Percentiles rank a stretch among this genome's conserved stretches.
Evolutionary conservation across 768 basidiomycete species (phyloP).

Genomic region (Rhodocollybia butyracea): DNA sequence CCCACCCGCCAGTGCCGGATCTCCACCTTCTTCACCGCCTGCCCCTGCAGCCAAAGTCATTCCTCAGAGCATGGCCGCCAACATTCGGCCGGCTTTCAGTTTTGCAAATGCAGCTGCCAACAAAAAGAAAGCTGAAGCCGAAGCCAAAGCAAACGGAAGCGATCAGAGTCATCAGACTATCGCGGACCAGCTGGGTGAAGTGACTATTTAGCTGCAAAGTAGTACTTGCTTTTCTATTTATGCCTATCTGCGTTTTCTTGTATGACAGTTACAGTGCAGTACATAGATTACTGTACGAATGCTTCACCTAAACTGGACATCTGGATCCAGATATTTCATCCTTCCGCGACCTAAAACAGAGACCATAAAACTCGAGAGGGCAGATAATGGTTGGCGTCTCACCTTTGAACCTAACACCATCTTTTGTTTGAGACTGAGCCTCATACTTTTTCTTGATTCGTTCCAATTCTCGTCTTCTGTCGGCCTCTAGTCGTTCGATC

Average conservation of each 20-base stretch:
- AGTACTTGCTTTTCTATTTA: conserved; percentile 13
- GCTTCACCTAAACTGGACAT: conserved; percentile 16
- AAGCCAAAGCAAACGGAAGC: conserved; percentile 8
- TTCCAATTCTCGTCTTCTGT: conserved; percentile 46
- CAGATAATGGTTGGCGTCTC: background rate
- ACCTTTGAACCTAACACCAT: conserved; percentile 69
- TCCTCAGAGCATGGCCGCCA: conserved; percentile 35
- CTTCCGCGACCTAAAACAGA: conserved; percentile 50
- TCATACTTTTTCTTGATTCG: conserved; percentile 39
- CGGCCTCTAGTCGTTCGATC: conserved; percentile 49
- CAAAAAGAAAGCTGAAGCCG: conserved; percentile 26
- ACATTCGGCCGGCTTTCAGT: conserved; percentile 70
- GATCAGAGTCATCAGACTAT: conserved; percentile 17
- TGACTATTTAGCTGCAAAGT: conserved; percentile 25
- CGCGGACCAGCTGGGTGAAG: conserved; percentile 33
- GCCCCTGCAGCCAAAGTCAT: conserved; percentile 25
- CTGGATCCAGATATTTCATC: conserved; percentile 68
- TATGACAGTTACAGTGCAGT: background rate
- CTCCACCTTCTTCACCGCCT: conserved; percentile 15
- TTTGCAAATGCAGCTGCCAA: conserved; percentile 76
- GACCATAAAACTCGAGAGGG: background rate
- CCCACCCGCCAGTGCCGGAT: background rate
- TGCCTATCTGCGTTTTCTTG: background rate
- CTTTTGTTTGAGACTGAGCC: conserved; percentile 27
- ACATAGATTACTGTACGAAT: too few species aligned